phyloP scores from a whole-genome alignment of 192 early-diverging fungal species.

The Rhizoclosmatium globosum region DNA sequence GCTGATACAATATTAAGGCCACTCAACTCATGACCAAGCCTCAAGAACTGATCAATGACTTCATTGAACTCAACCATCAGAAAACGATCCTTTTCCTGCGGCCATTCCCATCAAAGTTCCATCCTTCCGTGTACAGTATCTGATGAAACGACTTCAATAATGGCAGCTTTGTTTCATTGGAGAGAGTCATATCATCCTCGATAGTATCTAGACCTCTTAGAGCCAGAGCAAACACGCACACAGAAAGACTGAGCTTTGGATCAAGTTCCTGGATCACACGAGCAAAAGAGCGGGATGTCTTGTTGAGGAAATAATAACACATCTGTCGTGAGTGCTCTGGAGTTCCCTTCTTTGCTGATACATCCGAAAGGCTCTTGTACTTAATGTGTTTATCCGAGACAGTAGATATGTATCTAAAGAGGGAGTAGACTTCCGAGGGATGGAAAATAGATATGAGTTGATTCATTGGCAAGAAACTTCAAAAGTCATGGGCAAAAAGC shows the following conservation, averaged over 20 bases:
- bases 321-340: conserved; percentile 59
- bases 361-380: conserved; percentile 64
- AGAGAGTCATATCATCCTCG: conserved; percentile 98
- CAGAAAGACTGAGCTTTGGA: conserved; percentile 57
- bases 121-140: conserved; percentile 73
- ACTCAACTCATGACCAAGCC: conserved; percentile 62
- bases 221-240: conserved; percentile 96
- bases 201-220: conserved; percentile 97
- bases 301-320: conserved; percentile 91
- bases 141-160: conserved; percentile 85
- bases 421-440: conserved; percentile 86
- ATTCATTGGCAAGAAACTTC: too few species aligned
- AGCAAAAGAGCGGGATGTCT: conserved; percentile 96
- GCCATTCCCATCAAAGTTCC: conserved; percentile 74
- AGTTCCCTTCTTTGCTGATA: conserved; percentile 47
- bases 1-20: conserved; percentile 6
- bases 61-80: conserved; percentile 89
- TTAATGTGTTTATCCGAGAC: conserved; percentile 24
- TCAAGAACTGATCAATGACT: conserved; percentile 90
- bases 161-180: conserved; percentile 75
- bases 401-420: conserved; percentile 62
- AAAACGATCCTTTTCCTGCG: conserved; percentile 92
- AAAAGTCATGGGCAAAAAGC: conserved; percentile 16
- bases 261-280: conserved; percentile 85
- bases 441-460: conserved; percentile 49